Conservation (phyloP, 139 green algal species). For the Closterium sp. region DNA sequence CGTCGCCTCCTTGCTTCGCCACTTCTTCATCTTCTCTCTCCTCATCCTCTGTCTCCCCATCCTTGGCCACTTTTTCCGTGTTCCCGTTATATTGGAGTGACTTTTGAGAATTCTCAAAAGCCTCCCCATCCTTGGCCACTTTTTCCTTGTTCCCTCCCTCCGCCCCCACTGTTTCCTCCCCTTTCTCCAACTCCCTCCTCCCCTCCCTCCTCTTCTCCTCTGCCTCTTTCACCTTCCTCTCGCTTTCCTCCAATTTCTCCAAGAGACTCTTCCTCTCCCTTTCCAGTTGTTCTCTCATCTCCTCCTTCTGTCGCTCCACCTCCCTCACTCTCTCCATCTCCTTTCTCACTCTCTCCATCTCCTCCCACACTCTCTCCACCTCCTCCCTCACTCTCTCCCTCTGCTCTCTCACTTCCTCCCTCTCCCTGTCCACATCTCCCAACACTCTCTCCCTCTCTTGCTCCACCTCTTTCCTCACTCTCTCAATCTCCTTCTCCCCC, state of each 20-base stretch:
- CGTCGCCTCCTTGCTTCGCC: background rate
- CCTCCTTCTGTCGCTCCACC: background rate
- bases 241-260: background rate
- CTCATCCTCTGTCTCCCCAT: background rate
- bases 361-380: too few relatives aligned
- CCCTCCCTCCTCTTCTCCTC: background rate
- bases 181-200: background rate
- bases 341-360: too few relatives aligned
- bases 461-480: background rate
- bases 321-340: too few relatives aligned
- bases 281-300: background rate
- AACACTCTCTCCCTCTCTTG: too few relatives aligned
- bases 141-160: background rate
- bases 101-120: too few relatives aligned
- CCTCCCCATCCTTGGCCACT: too few relatives aligned
- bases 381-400: background rate
- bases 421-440: background rate
- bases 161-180: background rate
- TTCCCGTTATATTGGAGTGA: too few relatives aligned
- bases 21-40: background rate
- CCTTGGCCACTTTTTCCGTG: too few relatives aligned
- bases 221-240: background rate
- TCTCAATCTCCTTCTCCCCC: background rate
- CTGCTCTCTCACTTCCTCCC: too few relatives aligned
- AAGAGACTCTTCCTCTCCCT: background rate